A percentile compares a stretch with the other conserved stretches of the same genome.
These are phyloP conservation scores for Microbotryum violaceum DNA, from an alignment of 1,284 basidiomycete species.

Conservation along the genomic window DNA sequence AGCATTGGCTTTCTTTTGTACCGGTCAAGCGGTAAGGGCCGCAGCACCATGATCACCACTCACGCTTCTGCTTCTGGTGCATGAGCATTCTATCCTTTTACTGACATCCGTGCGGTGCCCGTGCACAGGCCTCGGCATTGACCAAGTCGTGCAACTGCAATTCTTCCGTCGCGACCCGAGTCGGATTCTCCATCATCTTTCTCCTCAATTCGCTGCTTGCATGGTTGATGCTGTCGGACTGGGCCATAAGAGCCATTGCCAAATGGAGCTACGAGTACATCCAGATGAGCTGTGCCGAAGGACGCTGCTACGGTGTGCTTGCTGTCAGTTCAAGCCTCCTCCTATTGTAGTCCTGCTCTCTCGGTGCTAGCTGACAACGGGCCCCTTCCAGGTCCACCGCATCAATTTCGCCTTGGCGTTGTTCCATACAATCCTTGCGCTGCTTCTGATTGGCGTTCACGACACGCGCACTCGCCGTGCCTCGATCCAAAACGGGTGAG, in stretches of 20 bases:
- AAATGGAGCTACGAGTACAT: constrained; percentile 94
- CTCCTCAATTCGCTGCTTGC: constrained; percentile 91
- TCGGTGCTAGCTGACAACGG: constrained; percentile 1
- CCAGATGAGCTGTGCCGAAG: constrained; percentile 90
- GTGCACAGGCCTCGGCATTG: constrained; percentile 75
- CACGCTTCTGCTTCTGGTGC: too few relatives aligned
- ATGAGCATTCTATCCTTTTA: too few relatives aligned
- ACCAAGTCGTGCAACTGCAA: constrained; percentile 99
- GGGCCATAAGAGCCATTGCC: constrained; percentile 79
- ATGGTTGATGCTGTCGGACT: constrained; percentile 88
- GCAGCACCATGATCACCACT: not conserved
- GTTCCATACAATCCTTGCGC: constrained; percentile 76
- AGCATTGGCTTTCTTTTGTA: constrained; percentile 43
- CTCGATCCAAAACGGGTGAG: constrained; percentile 90
- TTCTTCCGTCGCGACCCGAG: constrained; percentile 92
- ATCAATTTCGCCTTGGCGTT: constrained; percentile 91
- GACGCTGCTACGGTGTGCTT: constrained; percentile 91
- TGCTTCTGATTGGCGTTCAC: constrained; percentile 73
- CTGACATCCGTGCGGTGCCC: constrained; percentile 40
- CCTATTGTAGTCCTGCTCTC: not conserved
- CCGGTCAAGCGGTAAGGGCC: constrained; percentile 20
- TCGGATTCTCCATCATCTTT: constrained; percentile 96
- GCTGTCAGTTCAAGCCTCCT: constrained; percentile 56
- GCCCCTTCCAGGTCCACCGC: constrained; percentile 66
- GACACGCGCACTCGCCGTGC: constrained; percentile 86